phyloP scores from a whole-genome alignment of 177 flowering plant genomes.

The Vitis hybrid region DNA sequence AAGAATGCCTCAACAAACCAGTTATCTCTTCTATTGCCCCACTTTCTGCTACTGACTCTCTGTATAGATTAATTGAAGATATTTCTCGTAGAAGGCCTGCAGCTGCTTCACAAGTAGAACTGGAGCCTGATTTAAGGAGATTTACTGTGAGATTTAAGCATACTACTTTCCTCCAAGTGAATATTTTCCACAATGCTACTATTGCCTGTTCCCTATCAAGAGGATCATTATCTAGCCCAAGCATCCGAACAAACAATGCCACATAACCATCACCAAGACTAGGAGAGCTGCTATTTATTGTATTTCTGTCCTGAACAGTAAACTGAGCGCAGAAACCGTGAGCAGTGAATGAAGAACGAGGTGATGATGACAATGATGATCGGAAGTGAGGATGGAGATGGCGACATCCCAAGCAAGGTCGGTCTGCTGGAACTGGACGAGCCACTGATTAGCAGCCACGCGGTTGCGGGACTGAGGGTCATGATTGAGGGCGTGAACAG shows the following conservation, averaged over 20 bases:
- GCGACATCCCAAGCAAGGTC: constrained; percentile 87
- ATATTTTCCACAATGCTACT: constrained; percentile 72
- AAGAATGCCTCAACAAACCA: constrained; percentile 54
- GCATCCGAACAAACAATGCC: constrained; percentile 77
- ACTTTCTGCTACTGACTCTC: constrained; percentile 62
- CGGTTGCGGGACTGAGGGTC: constrained; percentile 82
- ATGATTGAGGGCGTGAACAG: constrained; percentile 85
- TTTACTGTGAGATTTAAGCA: constrained; percentile 61
- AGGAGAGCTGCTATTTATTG: constrained; percentile 25
- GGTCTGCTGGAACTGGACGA: constrained; percentile 86
- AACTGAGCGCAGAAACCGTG: too few relatives aligned
- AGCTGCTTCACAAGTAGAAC: constrained; percentile 77
- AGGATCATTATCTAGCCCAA: constrained; percentile 79
- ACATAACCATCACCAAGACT: constrained; percentile 56
- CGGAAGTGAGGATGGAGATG: constrained; percentile 71
- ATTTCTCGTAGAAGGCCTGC: constrained; percentile 73
- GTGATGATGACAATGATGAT: constrained; percentile 17
- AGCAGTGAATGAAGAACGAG: too few relatives aligned
- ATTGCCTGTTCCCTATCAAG: constrained; percentile 84
- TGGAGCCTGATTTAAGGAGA: constrained; percentile 69
- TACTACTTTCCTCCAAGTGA: constrained; percentile 72
- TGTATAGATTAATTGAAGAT: constrained; percentile 58
- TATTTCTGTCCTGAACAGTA: constrained; percentile 44
- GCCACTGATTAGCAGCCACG: constrained; percentile 96
- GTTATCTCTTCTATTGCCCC: constrained; percentile 85